A percentile compares a stretch with the other conserved stretches of the same genome.
These are phyloP conservation scores for Cordyceps farinosa DNA, from an alignment of 2,329 filamentous ascomycete genomes.

Conservation along the genomic window DNA sequence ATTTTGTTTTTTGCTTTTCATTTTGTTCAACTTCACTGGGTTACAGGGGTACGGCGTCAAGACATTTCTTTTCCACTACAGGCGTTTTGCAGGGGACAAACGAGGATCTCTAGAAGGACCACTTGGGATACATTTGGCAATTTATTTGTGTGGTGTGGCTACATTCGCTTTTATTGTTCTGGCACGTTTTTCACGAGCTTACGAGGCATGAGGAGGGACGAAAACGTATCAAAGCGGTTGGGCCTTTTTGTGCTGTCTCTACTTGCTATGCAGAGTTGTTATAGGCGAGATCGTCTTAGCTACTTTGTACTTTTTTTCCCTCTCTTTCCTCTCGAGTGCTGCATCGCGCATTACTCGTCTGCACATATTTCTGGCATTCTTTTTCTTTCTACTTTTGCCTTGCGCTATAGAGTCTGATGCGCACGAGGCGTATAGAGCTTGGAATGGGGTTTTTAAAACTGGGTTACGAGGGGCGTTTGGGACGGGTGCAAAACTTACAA, in stretches of 20 bases:
- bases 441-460: constrained; percentile 4
- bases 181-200: constrained; percentile 1
- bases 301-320: constrained; percentile 21
- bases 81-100: constrained; percentile 14
- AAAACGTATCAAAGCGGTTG: constrained; percentile 11
- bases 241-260: constrained; percentile 12
- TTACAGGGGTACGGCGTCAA: constrained; percentile 8
- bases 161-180: constrained; percentile 3
- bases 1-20: neutral
- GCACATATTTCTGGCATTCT: constrained; percentile 14
- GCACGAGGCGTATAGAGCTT: constrained; percentile 10
- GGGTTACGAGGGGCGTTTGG: neutral
- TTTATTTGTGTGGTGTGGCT: constrained; percentile 4
- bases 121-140: constrained; percentile 13
- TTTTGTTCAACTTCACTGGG: neutral
- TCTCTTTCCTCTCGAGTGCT: constrained; percentile 21
- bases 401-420: constrained; percentile 4
- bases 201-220: constrained; percentile 12
- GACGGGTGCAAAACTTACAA: neutral
- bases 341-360: constrained; percentile 15
- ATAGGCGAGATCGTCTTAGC: constrained; percentile 17
- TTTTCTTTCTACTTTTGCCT: constrained; percentile 3
- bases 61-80: neutral
- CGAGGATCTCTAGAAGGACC: constrained; percentile 15
- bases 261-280: constrained; percentile 14